Evolutionary conservation across 2,329 filamentous ascomycete genomes (phyloP), one percentile per base, ranked within the genome.

Genomic region (Talaromyces sp.): DNA sequence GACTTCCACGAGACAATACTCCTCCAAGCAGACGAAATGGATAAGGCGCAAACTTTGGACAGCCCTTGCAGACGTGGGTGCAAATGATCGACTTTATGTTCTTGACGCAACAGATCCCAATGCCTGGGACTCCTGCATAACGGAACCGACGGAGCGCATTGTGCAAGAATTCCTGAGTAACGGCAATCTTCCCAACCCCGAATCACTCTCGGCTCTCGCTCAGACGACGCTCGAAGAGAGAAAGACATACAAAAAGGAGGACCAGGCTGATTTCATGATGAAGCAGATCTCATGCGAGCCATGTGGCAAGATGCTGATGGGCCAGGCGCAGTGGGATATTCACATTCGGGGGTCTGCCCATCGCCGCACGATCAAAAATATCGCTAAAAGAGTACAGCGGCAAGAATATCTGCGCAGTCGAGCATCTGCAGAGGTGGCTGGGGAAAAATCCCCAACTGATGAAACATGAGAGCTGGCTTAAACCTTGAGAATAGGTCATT

Each of bases 1-100:
- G 71, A 83, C 85, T 5, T 90, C 90, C 2, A 99, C 93, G 0
- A 84, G 91, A 10, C 91, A 93, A 66, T 99, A 99, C 70, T 90
- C 93, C 2, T 89, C 86, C 63, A 86, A 89, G 8, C 95, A 99
- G 73, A 79, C 90, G 19, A 85, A 88, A 61, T 99, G 93, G 91
- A 96, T 98, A 59, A 84, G 88, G 17, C 84, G 88, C 66, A 96
- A 96, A 70, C 82, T 96, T 27, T 82, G 95, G 49, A 86, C 88
- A 10, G 85, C 87, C 0, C 77, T 95, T 29, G 80, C 78, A 41
- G 82, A 84, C 19, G 80, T 84, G 38, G 80, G 76, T 2, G 75
- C 80, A 17, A 75, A 79, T 56, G 73, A 83, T 24, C 84, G 79
- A 38, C 78, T 97, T 1, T 98, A 90, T 71, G 76, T 98, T 1